Evolutionary conservation across 169 alveolate genomes (phyloP), one percentile per base, ranked within the genome.

Genomic region (Plasmodium gaboni): DNA sequence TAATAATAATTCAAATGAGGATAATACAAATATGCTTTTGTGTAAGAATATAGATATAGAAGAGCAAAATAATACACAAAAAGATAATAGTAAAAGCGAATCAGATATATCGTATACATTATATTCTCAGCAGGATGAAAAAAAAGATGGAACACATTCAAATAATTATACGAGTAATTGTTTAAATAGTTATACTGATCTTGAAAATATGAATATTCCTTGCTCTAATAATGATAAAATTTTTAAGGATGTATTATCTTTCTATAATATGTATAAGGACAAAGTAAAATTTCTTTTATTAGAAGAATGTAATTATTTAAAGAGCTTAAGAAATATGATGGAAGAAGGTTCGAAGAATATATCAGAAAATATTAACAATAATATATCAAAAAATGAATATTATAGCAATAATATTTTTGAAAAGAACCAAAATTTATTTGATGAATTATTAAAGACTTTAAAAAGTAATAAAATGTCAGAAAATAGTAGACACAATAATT

Each of bases 281-380:
- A 78, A 78, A 65, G 60, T 76, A 15, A 78, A 78, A 42, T 32
- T 67, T 48, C 48, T 78, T 12, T 59, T 78, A 24, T 19, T 64
- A 46, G 89, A 78, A 48, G 89, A 78, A 65, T 50, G 53, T 67
- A 42, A 78, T 64, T 78, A 78, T 38, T 78, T 78, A 78, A 50
- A 69, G 15, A 9, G 46, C 15, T 13, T 78, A 32, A 78, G 70
- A 57, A 68, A 24, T 42, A 8, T 50, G 44, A 57, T 78, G 10
- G 17, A 17, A 2, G 28, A 17, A 19, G 17, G 19, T 48, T 48
- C 15, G 10, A 4, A 60, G 1, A 60, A 60, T 51, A 51, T 15
- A 9, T 17, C 26, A 19, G n/a, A 60, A 7, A 73, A 55, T 6
- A 2, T 0, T 12, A 55, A 42, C 5, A 48, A 22, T 12, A 57